Evolutionary conservation across 1,139 yeast species (phyloP), one percentile per base, ranked within the genome.

Genomic region (Eremothecium sinecaudum): DNA sequence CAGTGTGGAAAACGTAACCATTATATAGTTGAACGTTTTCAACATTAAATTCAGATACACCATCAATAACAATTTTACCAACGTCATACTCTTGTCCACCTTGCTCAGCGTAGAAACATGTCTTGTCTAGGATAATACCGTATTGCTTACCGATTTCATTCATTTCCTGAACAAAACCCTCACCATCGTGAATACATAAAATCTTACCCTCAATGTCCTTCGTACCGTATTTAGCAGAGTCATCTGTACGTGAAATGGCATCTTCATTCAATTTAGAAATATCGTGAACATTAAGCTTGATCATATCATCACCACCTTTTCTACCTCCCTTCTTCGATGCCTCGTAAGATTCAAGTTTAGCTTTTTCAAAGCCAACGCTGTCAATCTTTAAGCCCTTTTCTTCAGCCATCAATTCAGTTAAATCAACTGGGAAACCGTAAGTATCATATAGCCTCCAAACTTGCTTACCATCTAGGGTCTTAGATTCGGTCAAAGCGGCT

Each of bases 1-100:
- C 99, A 34, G 96, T 87, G 59, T 90, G 99, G 57, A 90, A 75
- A 28, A 90, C 95, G 53, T 82, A 90, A 39, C 98, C 98, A 43
- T 80, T 96, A 55, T 86, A 90, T 32, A 69, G 70, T 65, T 92
- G 98, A 33, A 86, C 96, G 53, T 90, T 86, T 46, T 79, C 79
- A 40, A 90, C 97, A 40, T 74, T 75, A 61, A 90, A 90, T 59
- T 87, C 96, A 38, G 86, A 68, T 47, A 65, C 66, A 34, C 94
- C 96, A 53, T 86, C 97, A 51, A 84, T 75, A 33, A 86, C 90
- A 46, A 90, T 68, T 60, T 75, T 81, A 62, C 99, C 99, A 29
- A 93, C 81, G 58, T 90, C 99, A 56, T 72, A 80, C 62, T 84
- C 96, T 68, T 90, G 99, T 55, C 99, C 99, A 74, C 99, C 99